phyloP scores from a whole-genome alignment of 2,329 filamentous ascomycete genomes.

The Fusarium sp. region DNA sequence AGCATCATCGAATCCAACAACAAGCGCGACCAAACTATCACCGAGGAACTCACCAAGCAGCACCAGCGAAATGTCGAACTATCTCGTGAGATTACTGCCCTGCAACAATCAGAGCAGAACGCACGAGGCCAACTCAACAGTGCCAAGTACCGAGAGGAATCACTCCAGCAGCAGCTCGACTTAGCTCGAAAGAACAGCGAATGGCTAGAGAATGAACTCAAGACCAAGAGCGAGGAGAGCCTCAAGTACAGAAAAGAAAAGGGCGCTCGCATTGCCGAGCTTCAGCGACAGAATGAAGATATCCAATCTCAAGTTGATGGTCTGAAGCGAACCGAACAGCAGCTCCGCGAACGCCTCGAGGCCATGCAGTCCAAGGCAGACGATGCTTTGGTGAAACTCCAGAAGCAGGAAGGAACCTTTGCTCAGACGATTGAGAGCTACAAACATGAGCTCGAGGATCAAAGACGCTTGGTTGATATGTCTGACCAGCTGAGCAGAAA shows the following conservation, averaged over 20 bases:
- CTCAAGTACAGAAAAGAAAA: constrained; percentile 96
- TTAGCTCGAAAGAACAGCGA: constrained; percentile 89
- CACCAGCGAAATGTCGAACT: constrained; percentile 89
- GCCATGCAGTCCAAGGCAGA: constrained; percentile 89
- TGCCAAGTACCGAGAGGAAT: constrained; percentile 90
- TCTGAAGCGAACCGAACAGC: constrained; percentile 81
- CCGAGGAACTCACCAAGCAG: constrained; percentile 86
- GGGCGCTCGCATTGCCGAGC: constrained; percentile 84
- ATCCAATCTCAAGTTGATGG: constrained; percentile 79
- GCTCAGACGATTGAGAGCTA: constrained; percentile 87
- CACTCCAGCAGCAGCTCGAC: constrained; percentile 89
- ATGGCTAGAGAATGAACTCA: constrained; percentile 91
- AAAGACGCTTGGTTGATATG: constrained; percentile 82
- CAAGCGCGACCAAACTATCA: constrained; percentile 83
- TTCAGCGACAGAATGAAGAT: constrained; percentile 91
- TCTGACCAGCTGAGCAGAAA: constrained; percentile 81
- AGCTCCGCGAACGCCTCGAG: constrained; percentile 82
- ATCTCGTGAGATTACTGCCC: constrained; percentile 80
- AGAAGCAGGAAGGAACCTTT: constrained; percentile 85
- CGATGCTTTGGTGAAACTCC: constrained; percentile 81
- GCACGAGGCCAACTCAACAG: constrained; percentile 82
- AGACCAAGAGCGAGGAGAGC: constrained; percentile 87
- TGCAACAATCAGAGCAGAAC: constrained; percentile 86
- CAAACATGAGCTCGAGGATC: constrained; percentile 84
- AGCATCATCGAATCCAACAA: constrained; percentile 91